Evolutionary conservation across 208 protist species (phyloP).

Genomic region (Acanthamoeba royreba): DNA sequence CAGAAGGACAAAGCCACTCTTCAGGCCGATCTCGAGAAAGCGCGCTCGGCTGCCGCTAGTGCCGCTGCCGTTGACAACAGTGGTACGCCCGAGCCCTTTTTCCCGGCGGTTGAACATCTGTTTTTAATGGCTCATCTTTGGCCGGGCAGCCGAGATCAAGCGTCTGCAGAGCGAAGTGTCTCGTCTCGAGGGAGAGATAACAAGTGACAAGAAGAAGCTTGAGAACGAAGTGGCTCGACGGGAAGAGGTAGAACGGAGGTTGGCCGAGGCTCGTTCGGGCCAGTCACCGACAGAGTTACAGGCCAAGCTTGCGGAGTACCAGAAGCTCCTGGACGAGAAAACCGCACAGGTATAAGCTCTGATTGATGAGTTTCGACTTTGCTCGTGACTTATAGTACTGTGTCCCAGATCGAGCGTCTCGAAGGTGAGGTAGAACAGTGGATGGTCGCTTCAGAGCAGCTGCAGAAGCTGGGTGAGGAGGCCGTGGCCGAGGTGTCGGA

Average conservation of each 20-base stretch:
- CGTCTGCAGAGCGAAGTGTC: neutral
- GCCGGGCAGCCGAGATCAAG: neutral
- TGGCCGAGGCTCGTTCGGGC: neutral
- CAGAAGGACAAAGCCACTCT: conserved; percentile 14
- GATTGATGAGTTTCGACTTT: neutral
- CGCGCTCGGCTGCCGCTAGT: neutral
- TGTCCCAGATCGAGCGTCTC: neutral
- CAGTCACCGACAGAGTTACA: conserved; percentile 18
- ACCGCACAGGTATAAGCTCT: neutral
- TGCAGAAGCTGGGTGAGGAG: conserved; percentile 43
- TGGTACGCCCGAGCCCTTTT: neutral
- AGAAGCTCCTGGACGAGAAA: conserved; percentile 18
- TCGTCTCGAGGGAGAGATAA: neutral
- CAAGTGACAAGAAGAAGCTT: neutral
- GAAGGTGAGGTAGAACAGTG: conserved; percentile 34
- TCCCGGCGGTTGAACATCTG: neutral
- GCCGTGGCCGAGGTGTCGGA: conserved; percentile 11
- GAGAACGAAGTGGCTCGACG: neutral
- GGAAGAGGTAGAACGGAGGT: neutral
- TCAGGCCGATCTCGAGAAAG: neutral
- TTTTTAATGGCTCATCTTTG: neutral
- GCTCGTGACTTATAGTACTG: neutral
- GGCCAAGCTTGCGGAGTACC: neutral
- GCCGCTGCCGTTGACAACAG: conserved; percentile 4
- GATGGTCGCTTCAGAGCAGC: conserved; percentile 38